Evolutionary conservation across 2,329 filamentous ascomycete species (phyloP), one percentile per base, ranked within the genome.

Genomic region (Colletotrichum echinochloae): DNA sequence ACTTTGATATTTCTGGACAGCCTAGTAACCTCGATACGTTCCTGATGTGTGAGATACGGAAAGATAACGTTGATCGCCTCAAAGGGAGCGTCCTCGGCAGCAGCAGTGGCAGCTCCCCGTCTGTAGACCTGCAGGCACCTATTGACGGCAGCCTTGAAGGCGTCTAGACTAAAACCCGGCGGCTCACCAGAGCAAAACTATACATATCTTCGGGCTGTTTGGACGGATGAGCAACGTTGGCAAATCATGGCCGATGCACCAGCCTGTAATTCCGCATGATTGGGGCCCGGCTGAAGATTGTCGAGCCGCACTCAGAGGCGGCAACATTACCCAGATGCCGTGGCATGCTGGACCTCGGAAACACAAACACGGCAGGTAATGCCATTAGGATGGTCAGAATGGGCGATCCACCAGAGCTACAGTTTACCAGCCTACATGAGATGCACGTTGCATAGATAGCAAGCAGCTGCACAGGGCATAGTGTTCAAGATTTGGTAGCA

Each of bases 341-440:
- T n/a, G 1, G 2, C 6, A 44, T 3, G 8, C 18, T n/a, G 41
- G 7, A 44, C 41, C 20, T 9, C 20, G 20, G 20, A 9, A 9
- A 4, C 41, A 4, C 18, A n/a, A 37, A 6, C 8, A 8, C 2
- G 35, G 9, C 35, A n/a, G 9, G 4, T n/a, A n/a, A 7, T 20
- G 16, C 3, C 3, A n/a, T n/a, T 4, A n/a, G 41, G 1, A 8
- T 1, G 16, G 7, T 9, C 8, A n/a, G 44, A 0, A 1, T 11
- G 9, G 20, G 20, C 9, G 0, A n/a, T 23, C 23, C 5, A 5
- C n/a, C 11, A 11, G 20, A 14, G n/a, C 20, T 44, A 14, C 11
- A 39, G 35, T 8, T 12, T 23, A 3, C 9, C 9, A 23, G 20
- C 2, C 3, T 44, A n/a, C 20, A 9, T 44, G 41, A n/a, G 8